phyloP scores from a whole-genome alignment of 768 basidiomycete genomes.

The Mycena maculata region DNA sequence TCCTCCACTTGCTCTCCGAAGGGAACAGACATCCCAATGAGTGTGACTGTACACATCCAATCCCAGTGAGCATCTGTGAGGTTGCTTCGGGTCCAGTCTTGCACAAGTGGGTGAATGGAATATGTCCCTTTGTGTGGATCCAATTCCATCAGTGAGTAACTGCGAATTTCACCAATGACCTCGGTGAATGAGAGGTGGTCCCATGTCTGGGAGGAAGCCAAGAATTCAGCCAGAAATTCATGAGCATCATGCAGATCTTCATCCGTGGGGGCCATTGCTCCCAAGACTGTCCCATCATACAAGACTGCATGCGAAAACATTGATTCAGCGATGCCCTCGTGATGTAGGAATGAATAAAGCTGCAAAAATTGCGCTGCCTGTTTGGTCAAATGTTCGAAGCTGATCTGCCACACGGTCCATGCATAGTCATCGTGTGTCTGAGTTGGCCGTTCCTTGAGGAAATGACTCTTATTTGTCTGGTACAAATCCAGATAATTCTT shows the following conservation, averaged over 20 bases:
- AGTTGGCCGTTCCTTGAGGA: neutral
- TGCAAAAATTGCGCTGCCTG: neutral
- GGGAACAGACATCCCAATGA: neutral
- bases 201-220: neutral
- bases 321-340: neutral
- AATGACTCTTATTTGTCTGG: neutral
- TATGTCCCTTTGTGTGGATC: neutral
- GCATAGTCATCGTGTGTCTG: neutral
- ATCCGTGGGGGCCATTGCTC: neutral
- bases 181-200: neutral
- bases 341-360: neutral
- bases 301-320: neutral
- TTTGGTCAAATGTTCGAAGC: neutral
- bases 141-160: neutral
- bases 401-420: neutral
- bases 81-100: neutral
- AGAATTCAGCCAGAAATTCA: neutral
- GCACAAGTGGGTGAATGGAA: neutral
- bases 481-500: neutral
- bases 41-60: neutral
- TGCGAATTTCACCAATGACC: neutral
- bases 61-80: neutral
- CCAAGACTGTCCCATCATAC: neutral
- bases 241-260: neutral
- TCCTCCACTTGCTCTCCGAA: neutral